Percentiles rank a stretch among this genome's conserved stretches.
Conservation (phyloP, 257 asterid genomes). For the Avicennia marina region DNA sequence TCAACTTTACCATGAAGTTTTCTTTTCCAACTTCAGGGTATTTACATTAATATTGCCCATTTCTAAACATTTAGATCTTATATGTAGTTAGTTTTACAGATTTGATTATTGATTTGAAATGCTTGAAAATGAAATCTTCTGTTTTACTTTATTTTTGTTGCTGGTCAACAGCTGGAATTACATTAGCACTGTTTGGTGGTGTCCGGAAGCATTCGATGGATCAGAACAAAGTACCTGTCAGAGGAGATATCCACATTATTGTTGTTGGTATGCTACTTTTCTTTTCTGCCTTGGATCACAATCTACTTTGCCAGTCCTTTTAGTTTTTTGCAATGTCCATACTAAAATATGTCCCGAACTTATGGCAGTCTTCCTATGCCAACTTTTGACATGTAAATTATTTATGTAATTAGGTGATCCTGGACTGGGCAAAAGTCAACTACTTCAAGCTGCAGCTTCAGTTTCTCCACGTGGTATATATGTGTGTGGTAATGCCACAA, state of each 20-base stretch:
- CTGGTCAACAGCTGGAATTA: constrained; percentile 68
- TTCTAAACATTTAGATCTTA: no score
- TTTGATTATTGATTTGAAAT: constrained; percentile 3
- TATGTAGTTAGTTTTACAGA: constrained; percentile 6
- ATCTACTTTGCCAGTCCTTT: no score
- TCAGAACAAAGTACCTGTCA: constrained; percentile 96
- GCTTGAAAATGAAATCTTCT: constrained; percentile 1
- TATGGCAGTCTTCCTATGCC: constrained; percentile 14
- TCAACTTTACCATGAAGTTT: not conserved
- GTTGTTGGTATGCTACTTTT: constrained; percentile 64
- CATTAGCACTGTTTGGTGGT: constrained; percentile 84
- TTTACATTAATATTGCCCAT: constrained; percentile 8
- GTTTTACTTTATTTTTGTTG: constrained; percentile 10
- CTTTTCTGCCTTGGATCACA: constrained; percentile 6
- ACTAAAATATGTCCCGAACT: no score
- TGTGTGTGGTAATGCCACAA: constrained; percentile 96
- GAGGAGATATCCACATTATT: constrained; percentile 93
- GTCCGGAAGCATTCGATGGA: constrained; percentile 92
- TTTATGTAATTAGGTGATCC: constrained; percentile 70
- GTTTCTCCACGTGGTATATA: constrained; percentile 97
- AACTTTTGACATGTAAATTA: constrained; percentile 16
- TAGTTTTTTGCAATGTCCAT: no score
- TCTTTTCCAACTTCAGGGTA: not conserved
- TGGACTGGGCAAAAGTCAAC: constrained; percentile 96
- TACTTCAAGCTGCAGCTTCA: constrained; percentile 97